Percentiles rank a stretch among this genome's conserved stretches.
These are phyloP conservation scores for Mycosarcoma maydis DNA, from an alignment of 1,284 basidiomycete species.

Conservation along the genomic window DNA sequence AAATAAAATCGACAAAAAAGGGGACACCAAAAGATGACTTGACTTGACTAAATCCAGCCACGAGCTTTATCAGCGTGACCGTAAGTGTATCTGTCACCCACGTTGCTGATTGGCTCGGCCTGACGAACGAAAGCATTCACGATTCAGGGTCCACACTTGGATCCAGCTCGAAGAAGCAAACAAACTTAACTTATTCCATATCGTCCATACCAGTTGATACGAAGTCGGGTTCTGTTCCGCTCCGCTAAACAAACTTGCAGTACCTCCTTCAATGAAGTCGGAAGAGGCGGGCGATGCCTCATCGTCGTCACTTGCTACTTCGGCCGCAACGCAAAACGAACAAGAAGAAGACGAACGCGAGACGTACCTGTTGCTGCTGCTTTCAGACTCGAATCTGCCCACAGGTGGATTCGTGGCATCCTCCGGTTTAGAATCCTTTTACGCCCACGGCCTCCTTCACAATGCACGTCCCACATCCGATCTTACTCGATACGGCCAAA, in stretches of 20 bases:
- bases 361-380: slow-evolving; percentile 57
- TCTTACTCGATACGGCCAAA: not conserved
- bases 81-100: too few species aligned
- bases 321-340: too few species aligned
- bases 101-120: not conserved
- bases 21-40: not conserved
- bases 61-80: too few species aligned
- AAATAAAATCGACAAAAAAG: not conserved
- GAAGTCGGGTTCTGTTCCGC: too few species aligned
- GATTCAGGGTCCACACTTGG: not conserved
- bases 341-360: slow-evolving; percentile 27
- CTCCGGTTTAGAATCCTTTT: slow-evolving; percentile 87
- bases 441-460: slow-evolving; percentile 80
- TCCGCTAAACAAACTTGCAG: too few species aligned
- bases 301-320: not conserved
- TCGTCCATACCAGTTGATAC: too few species aligned
- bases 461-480: slow-evolving; percentile 4
- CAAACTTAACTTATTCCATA: not conserved
- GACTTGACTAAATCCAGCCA: too few species aligned
- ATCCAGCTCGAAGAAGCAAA: too few species aligned
- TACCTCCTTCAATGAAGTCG: not conserved
- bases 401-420: slow-evolving; percentile 88
- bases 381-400: slow-evolving; percentile 64
- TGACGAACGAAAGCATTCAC: too few species aligned
- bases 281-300: too few species aligned